Evolutionary conservation across 768 basidiomycete genomes (phyloP).

Genomic region (Amylocystis lapponica): DNA sequence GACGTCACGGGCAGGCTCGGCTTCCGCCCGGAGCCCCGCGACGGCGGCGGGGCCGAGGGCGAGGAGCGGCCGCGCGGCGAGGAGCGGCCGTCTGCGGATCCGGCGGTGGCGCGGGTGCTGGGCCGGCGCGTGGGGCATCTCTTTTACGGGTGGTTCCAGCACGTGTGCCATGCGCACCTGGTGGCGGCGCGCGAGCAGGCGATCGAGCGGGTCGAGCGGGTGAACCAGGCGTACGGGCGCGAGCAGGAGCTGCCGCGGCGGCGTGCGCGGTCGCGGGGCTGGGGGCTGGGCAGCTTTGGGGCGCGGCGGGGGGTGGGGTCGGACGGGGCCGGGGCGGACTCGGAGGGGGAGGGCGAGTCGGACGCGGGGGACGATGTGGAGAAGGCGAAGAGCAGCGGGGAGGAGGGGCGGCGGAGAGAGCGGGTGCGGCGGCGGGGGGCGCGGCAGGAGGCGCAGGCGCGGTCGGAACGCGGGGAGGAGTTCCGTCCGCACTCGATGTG

Average conservation of each 20-base stretch:
- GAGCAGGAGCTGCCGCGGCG: slow-evolving; percentile 22
- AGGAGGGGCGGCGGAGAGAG: neutral
- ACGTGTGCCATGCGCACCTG: slow-evolving; percentile 56
- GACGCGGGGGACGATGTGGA: slow-evolving; percentile 1
- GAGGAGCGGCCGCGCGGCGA: neutral
- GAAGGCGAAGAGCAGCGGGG: neutral
- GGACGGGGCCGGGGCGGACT: slow-evolving; percentile 11
- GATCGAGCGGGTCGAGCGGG: slow-evolving; percentile 57
- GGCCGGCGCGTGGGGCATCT: neutral
- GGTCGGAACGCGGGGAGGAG: neutral
- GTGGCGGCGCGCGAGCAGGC: slow-evolving; percentile 68
- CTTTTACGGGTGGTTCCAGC: slow-evolving; percentile 7
- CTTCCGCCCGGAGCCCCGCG: neutral
- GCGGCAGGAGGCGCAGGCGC: neutral
- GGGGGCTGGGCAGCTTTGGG: slow-evolving; percentile 73
- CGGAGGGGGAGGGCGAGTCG: neutral
- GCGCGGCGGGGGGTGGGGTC: slow-evolving; percentile 33
- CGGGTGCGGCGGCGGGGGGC: neutral
- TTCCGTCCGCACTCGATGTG: slow-evolving; percentile 45
- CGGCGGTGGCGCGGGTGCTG: neutral
- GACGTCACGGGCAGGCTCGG: slow-evolving; percentile 51
- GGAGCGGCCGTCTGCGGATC: neutral
- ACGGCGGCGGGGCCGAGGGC: no score
- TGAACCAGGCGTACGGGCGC: slow-evolving; percentile 52
- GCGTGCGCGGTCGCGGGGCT: slow-evolving; percentile 38